These are phyloP conservation scores for Pezicula rhizophila DNA, from an alignment of 2,329 filamentous ascomycete species.

Conservation along the genomic window DNA sequence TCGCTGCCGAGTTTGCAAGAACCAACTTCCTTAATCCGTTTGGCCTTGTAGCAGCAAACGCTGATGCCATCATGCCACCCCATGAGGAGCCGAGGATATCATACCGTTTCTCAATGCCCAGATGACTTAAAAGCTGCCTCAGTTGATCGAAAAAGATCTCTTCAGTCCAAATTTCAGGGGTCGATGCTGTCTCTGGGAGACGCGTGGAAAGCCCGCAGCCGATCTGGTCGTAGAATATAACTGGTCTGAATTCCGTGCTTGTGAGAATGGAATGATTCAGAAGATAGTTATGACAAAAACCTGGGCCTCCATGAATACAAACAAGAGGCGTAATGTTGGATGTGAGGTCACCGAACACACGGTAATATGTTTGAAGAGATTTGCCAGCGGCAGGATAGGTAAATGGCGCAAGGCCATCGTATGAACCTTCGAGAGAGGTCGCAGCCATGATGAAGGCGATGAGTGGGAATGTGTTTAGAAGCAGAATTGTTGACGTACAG, in stretches of 20 bases:
- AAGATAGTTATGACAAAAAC: background rate
- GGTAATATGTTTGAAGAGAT: too few relatives aligned
- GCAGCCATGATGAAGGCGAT: too few relatives aligned
- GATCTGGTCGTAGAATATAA: slow-evolving; percentile 50
- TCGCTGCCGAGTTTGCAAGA: slow-evolving; percentile 22
- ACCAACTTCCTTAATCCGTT: slow-evolving; percentile 33
- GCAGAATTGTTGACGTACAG: too few relatives aligned
- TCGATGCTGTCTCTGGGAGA: slow-evolving; percentile 38
- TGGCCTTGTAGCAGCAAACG: slow-evolving; percentile 34
- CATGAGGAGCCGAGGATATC: slow-evolving; percentile 44
- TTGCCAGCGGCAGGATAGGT: too few relatives aligned
- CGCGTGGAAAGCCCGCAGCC: slow-evolving; percentile 44
- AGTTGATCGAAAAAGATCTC: slow-evolving; percentile 43
- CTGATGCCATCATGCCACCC: slow-evolving; percentile 44
- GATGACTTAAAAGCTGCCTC: slow-evolving; percentile 37
- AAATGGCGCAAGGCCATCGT: too few relatives aligned
- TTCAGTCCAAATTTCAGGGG: slow-evolving; percentile 37
- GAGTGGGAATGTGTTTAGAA: too few relatives aligned
- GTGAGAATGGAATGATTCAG: background rate
- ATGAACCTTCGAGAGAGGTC: too few relatives aligned
- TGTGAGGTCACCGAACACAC: too few relatives aligned
- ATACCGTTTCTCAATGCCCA: slow-evolving; percentile 29
- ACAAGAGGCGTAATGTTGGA: too few relatives aligned
- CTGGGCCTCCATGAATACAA: too few relatives aligned
- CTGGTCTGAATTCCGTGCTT: slow-evolving; percentile 28